Evolutionary conservation across 345 rosid genomes (phyloP), one percentile per base, ranked within the genome.

Genomic region (Populus alba): DNA sequence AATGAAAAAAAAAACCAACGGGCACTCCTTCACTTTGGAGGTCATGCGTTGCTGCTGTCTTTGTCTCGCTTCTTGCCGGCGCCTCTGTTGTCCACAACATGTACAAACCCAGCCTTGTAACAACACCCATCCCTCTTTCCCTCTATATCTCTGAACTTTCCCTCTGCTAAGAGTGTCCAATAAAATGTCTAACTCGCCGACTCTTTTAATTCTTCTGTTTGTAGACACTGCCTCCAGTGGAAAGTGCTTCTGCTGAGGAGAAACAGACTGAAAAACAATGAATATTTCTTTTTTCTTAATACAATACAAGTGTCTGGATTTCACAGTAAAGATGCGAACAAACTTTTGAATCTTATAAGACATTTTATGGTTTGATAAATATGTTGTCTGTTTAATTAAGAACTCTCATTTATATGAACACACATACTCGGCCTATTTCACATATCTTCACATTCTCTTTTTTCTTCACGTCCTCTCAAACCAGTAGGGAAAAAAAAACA

Each of bases 71-170:
- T 55, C 92, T 93, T 17, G 85, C 86, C 12, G 98, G 98, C 29
- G 93, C 94, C 68, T 91, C 97, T 20, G 66, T 90, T 25, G 93
- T 91, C 71, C 93, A 91, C 87, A 90, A 87, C 81, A 74, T 92
- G 55, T 85, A 87, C 83, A 88, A 89, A 73, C 97, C 97, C 12
- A 77, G 89, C 76, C 93, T 91, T 41, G 93, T 90, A 92, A 81
- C 27, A 22, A 3, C 10, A 1, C 1, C 18, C 10, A 16, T 16
- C 20, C 47, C 11, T 12, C 0, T 0, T 4, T 7, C 29, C 2
- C 0, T 17, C 9, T 13, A 1, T 3, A 22, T 49, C 8, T 22
- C 6, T 2, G 0, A 29, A 25, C 2, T 12, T 27, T 35, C 49
- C 33, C 0, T 9, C 35, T n/a, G 84, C 74, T 59, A 77, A 59